These are phyloP conservation scores for Russula vinacea DNA, from an alignment of 768 basidiomycete genomes.

Conservation along the genomic window DNA sequence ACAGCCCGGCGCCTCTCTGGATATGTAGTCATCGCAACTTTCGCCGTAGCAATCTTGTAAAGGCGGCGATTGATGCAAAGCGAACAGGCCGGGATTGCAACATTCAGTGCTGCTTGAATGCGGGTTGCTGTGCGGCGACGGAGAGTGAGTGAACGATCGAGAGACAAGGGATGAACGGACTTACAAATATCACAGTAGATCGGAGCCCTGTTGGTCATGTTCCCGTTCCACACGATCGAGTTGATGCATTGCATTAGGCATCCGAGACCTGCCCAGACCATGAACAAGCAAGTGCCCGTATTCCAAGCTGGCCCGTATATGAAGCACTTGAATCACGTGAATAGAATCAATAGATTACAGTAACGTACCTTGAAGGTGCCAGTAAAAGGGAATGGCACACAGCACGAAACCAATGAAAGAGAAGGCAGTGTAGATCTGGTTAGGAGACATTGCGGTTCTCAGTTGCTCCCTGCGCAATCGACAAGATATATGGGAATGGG, in stretches of 20 bases:
- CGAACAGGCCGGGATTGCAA: slow-evolving; percentile 41
- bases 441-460: slow-evolving; percentile 13
- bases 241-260: not conserved
- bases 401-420: slow-evolving; percentile 49
- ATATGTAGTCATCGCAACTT: slow-evolving; percentile 35
- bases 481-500: too few species aligned
- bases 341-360: too few species aligned
- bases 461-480: too few species aligned
- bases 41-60: slow-evolving; percentile 43
- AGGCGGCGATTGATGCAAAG: slow-evolving; percentile 51
- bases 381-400: slow-evolving; percentile 50
- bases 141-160: not conserved
- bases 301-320: slow-evolving; percentile 44
- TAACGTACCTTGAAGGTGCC: slow-evolving; percentile 52
- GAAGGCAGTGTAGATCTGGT: slow-evolving; percentile 35
- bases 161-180: not conserved
- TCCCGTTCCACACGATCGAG: not conserved
- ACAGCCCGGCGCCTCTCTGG: not conserved
- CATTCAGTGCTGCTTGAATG: slow-evolving; percentile 36
- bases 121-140: slow-evolving; percentile 39
- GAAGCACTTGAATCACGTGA: too few species aligned
- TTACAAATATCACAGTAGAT: not conserved
- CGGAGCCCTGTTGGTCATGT: not conserved
- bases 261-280: slow-evolving; percentile 51
- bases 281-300: slow-evolving; percentile 70